Evolutionary conservation across 1,139 yeast genomes (phyloP), one percentile per base, ranked within the genome.

Genomic region (Magnusiomyces starmeri): DNA sequence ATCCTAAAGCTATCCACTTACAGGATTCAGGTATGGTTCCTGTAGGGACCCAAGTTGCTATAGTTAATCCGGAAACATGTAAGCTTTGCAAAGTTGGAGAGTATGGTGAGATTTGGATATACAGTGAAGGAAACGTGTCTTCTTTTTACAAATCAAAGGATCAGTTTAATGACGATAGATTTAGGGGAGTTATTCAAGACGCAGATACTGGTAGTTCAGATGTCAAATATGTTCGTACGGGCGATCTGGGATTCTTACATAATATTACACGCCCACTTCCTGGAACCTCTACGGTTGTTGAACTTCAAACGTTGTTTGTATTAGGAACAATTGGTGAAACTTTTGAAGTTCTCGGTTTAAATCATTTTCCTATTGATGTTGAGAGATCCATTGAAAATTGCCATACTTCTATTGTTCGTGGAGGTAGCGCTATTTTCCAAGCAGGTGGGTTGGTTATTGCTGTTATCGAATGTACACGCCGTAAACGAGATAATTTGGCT

Each of bases 11-110:
- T 0, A 71, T 92, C 51, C 84, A 83, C 57, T 71, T 94, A 16
- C 96, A 89, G 62, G 98, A 94, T 64, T 86, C 96, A 0, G 99
- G 99, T 8, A 85, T 90, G 78, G 97, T 90, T 0, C 95, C 97
- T 0, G 92, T 89, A 16, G 87, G 95, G 64, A 87, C 97, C 0
- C 95, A 89, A 64, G 81, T 94, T 43, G 94, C 96, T 1, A 86
- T 92, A 56, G 97, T 92, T 4, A 94, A 94, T 60, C 98, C 98
- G 0, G 97, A 90, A 65, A 92, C 97, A 0, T 70, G 79, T 48
- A 71, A 73, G 50, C 71, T 89, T 18, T 92, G 98, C 66, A 80
- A 78, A 56, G 84, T 83, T 54, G 97, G 97, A n/a, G 98, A 94
- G 66, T 83, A 82, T 66, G 99, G 99, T 40, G 98, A 92, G 69